Evolutionary conservation across 2,329 filamentous ascomycete species (phyloP), one percentile per base, ranked within the genome.

Genomic region (Alternaria sp.): DNA sequence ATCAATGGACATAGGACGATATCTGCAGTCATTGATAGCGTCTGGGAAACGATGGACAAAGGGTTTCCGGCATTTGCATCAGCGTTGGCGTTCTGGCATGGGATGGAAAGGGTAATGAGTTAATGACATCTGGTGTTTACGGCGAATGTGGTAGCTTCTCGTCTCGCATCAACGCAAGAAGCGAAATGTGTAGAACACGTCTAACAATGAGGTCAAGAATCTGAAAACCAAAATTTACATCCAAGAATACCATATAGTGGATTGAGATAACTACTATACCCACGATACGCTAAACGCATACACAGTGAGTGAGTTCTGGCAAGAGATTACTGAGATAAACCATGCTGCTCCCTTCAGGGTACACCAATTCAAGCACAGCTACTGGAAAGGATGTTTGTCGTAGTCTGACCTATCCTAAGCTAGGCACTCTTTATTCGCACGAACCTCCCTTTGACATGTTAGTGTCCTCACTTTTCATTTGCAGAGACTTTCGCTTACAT

Each of bases 41-140:
- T 20, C n/a, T 11, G 12, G 5, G 34, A 11, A n/a, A 34, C 8
- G 12, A 28, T 7, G 20, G 52, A 30, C 7, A 36, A 36, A 36
- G 11, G 32, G 6, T 16, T 48, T 36, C 24, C 43, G 30, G 51
- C 18, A 54, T 54, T 51, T 54, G 51, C 59, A 62, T 62, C 55
- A 62, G 55, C 55, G 51, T 59, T 36, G 59, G 59, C 54, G 54
- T 61, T 59, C 32, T 44, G 57, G 52, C 36, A 39, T 12, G 36
- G 38, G 7, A 38, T 32, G 52, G 38, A 49, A 56, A 30, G 42
- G 36, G 46, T 28, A 36, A 56, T 36, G 30, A n/a, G 22, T 32
- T 39, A 41, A 47, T 14, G 36, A 32, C n/a, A 6, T 24, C 47
- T 36, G 49, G 55, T 49, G 51, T 58, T 54, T 47, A 41, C 20